phyloP scores from a whole-genome alignment of 2,329 filamentous ascomycete species.

The Penicillium sp. region DNA sequence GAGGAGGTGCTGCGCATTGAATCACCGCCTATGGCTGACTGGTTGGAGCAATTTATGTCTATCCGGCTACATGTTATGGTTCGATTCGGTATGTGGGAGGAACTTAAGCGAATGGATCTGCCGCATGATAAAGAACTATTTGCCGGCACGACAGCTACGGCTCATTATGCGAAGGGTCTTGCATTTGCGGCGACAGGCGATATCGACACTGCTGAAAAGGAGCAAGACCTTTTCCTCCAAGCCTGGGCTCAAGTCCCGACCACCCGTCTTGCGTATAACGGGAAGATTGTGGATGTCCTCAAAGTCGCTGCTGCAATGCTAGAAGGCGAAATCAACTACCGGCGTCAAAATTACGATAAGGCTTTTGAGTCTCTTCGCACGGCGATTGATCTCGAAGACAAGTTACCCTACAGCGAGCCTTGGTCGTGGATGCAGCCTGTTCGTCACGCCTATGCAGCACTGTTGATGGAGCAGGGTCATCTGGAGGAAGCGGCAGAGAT shows the following conservation, averaged over 20 bases:
- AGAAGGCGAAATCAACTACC: conserved; percentile 73
- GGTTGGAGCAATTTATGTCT: conserved; percentile 70
- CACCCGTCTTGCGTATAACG: conserved; percentile 69
- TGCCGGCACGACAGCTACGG: conserved; percentile 68
- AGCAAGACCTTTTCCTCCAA: conserved; percentile 56
- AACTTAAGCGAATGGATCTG: conserved; percentile 61
- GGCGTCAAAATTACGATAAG: conserved; percentile 57
- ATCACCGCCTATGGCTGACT: conserved; percentile 76
- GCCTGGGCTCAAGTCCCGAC: conserved; percentile 58
- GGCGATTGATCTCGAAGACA: conserved; percentile 64
- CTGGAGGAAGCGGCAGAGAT: conserved; percentile 58
- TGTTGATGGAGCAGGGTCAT: conserved; percentile 67
- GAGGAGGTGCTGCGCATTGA: conserved; percentile 65
- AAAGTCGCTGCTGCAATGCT: conserved; percentile 66
- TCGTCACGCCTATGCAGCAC: conserved; percentile 69
- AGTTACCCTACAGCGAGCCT: conserved; percentile 70
- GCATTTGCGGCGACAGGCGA: conserved; percentile 63
- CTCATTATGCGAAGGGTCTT: conserved; percentile 68
- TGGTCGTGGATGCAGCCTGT: conserved; percentile 80
- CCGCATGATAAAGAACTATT: conserved; percentile 65
- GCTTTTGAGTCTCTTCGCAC: conserved; percentile 63
- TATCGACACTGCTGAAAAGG: conserved; percentile 56
- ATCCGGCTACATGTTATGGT: conserved; percentile 70
- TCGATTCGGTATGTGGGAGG: conserved; percentile 72
- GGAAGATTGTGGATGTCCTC: conserved; percentile 67